phyloP scores from a whole-genome alignment of 192 early-diverging fungal species.

The Backusella psychrophila region DNA sequence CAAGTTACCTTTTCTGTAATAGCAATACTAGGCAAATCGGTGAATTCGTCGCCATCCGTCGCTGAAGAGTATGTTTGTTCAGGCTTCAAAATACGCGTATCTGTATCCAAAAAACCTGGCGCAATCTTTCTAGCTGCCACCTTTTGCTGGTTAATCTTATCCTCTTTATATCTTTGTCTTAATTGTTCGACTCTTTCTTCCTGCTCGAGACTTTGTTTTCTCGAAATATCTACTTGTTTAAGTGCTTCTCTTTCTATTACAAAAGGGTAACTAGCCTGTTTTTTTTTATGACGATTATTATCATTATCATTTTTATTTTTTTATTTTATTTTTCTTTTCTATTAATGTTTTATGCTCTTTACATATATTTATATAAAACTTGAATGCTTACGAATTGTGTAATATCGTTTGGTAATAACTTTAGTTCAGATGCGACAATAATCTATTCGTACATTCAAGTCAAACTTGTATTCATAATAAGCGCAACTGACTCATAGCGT shows the following conservation, averaged over 20 bases:
- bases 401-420: constrained; percentile 23
- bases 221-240: constrained; percentile 34
- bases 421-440: constrained; percentile 15
- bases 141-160: constrained; percentile 46
- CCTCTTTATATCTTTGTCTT: constrained; percentile 38
- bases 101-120: constrained; percentile 60
- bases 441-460: constrained; percentile 12
- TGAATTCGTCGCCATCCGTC: not conserved
- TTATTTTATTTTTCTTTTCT: not conserved
- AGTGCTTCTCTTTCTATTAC: constrained; percentile 49
- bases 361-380: not conserved
- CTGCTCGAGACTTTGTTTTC: constrained; percentile 32
- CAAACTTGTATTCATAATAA: not conserved
- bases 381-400: constrained; percentile 4
- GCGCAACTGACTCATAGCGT: not conserved
- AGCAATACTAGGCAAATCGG: not conserved
- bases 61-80: not conserved
- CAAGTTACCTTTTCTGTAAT: not conserved
- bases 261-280: constrained; percentile 45
- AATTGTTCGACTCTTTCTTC: constrained; percentile 29
- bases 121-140: constrained; percentile 56
- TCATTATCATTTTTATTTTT: not conserved
- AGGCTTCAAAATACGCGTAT: constrained; percentile 51
- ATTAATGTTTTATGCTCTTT: not conserved
- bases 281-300: not conserved